Evolutionary conservation across 2,329 filamentous ascomycete genomes (phyloP).

Genomic region (Orbilia oligospora): DNA sequence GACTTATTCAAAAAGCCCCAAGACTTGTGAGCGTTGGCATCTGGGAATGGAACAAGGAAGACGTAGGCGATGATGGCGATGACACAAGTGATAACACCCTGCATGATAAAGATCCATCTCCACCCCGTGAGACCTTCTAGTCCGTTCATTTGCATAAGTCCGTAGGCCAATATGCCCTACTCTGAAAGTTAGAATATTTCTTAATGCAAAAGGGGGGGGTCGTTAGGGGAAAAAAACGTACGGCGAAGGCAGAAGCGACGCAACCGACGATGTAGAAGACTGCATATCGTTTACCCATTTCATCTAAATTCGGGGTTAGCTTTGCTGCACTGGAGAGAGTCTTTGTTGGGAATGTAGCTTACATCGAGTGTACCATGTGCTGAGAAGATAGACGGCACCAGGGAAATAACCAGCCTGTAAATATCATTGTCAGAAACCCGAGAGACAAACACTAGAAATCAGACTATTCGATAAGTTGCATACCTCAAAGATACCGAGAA

Average conservation of each 20-base stretch:
- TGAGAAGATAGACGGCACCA: constrained; percentile 79
- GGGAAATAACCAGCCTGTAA: constrained; percentile 76
- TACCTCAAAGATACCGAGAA: constrained; percentile 76
- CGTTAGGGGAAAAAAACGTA: too few relatives aligned
- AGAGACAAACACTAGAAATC: background rate
- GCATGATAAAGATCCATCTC: constrained; percentile 63
- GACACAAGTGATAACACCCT: constrained; percentile 71
- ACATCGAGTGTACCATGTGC: constrained; percentile 80
- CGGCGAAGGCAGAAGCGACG: constrained; percentile 69
- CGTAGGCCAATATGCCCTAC: constrained; percentile 78
- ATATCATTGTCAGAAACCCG: constrained; percentile 16
- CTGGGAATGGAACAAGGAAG: constrained; percentile 76
- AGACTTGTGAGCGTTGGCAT: constrained; percentile 69
- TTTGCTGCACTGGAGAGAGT: background rate
- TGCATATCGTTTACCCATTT: constrained; percentile 65
- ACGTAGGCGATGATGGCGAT: constrained; percentile 72
- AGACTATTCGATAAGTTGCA: background rate
- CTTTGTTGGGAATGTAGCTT: constrained; percentile 63
- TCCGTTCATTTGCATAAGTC: constrained; percentile 70
- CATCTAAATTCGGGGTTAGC: constrained; percentile 42
- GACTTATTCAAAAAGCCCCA: constrained; percentile 70
- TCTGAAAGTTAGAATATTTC: constrained; percentile 77
- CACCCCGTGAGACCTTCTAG: constrained; percentile 71
- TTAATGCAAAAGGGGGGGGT: constrained; percentile 69
- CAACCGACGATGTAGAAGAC: constrained; percentile 71